A percentile compares a stretch with the other conserved stretches of the same genome.
phyloP scores from a whole-genome alignment of 2,329 filamentous ascomycete genomes.

The Knoxdaviesia proteae region DNA sequence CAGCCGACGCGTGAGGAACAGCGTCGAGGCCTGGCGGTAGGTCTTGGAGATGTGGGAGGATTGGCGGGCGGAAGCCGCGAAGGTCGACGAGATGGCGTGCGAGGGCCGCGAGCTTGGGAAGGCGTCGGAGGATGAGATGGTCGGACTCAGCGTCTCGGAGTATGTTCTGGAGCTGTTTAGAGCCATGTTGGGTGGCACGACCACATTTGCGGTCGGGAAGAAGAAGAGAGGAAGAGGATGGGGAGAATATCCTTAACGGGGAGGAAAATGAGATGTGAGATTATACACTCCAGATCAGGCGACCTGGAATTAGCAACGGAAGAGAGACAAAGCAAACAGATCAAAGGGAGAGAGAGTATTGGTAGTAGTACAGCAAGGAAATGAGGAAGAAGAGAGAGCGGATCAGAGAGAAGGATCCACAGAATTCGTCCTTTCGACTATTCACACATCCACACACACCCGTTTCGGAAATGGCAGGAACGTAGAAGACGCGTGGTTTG shows the following conservation, averaged over 20 bases:
- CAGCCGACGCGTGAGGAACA: constrained; percentile 84
- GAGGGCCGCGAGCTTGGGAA: constrained; percentile 33
- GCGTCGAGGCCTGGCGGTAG: constrained; percentile 81
- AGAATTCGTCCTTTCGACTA: background rate
- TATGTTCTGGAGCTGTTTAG: constrained; percentile 6
- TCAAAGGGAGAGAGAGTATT: no score
- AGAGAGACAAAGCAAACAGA: background rate
- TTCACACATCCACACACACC: no score
- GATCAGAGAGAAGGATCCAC: background rate
- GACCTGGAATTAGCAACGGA: background rate
- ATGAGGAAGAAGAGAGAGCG: background rate
- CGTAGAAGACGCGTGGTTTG: no score
- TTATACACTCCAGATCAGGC: no score
- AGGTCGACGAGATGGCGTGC: constrained; percentile 49
- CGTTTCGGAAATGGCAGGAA: no score
- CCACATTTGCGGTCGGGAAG: background rate
- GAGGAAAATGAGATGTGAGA: no score
- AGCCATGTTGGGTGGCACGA: background rate
- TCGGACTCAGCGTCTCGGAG: constrained; percentile 23
- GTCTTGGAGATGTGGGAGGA: constrained; percentile 67
- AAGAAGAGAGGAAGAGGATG: background rate
- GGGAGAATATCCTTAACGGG: background rate
- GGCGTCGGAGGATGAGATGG: constrained; percentile 16
- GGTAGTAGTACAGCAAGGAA: background rate
- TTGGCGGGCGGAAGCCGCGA: constrained; percentile 39